Evolutionary conservation across 257 asterid species (phyloP).

Genomic region (Solanum chilense): DNA sequence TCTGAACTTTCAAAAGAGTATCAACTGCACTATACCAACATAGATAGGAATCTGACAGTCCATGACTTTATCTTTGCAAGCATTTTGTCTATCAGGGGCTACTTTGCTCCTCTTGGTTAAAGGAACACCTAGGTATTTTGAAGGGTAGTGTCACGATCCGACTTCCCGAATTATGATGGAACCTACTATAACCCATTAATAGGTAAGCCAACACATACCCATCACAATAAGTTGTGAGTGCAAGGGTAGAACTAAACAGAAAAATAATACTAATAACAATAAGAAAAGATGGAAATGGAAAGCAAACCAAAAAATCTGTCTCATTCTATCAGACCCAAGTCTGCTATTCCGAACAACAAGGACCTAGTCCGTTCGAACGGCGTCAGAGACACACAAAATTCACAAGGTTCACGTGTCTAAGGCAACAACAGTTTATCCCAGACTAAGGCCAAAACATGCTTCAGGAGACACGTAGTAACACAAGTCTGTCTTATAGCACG

Average conservation of each 20-base stretch:
- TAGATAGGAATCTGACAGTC: background rate
- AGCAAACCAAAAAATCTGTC: background rate
- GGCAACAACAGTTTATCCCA: background rate
- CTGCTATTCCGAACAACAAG: background rate
- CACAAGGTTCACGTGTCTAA: background rate
- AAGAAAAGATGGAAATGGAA: background rate
- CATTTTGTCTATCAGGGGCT: background rate
- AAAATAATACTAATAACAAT: no score
- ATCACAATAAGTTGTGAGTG: background rate
- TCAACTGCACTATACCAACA: no score
- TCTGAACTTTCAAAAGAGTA: no score
- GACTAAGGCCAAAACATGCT: background rate
- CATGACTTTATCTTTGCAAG: background rate
- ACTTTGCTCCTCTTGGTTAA: background rate
- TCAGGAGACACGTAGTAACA: background rate
- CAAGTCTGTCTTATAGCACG: background rate
- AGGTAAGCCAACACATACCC: background rate
- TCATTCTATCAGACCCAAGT: background rate
- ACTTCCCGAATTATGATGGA: background rate
- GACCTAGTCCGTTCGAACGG: background rate
- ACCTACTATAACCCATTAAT: background rate
- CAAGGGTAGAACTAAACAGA: background rate
- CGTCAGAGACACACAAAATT: background rate
- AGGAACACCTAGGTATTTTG: background rate
- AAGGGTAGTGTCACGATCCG: background rate